These are phyloP conservation scores for Lophium mytilinum DNA, from an alignment of 495 filamentous ascomycete genomes.

Conservation along the genomic window DNA sequence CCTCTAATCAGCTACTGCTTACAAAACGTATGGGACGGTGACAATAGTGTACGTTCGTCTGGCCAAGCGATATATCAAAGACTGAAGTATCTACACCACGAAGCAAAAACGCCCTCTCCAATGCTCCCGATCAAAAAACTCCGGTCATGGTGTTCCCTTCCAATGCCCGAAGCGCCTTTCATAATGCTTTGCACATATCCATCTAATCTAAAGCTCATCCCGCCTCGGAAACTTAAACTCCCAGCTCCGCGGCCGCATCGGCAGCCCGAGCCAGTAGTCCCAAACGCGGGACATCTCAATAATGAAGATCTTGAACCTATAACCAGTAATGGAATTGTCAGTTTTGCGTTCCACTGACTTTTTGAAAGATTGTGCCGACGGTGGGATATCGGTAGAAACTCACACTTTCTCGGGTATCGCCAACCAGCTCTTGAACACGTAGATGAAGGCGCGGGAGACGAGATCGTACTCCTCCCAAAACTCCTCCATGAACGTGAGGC, in stretches of 20 bases:
- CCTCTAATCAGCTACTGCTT: too few relatives aligned
- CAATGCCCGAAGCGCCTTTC: too few relatives aligned
- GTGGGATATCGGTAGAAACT: conserved; percentile 35
- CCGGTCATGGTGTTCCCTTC: too few relatives aligned
- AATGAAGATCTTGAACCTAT: conserved; percentile 52
- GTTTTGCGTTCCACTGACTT: neutral
- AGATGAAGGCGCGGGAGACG: conserved; percentile 52
- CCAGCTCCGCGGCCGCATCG: conserved; percentile 63
- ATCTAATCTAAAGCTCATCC: conserved; percentile 52
- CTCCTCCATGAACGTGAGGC: conserved; percentile 45
- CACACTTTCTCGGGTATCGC: conserved; percentile 60
- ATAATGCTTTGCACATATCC: too few relatives aligned
- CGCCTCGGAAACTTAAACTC: conserved; percentile 45
- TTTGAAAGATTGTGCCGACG: neutral
- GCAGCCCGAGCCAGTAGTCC: conserved; percentile 72
- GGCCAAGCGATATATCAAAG: too few relatives aligned
- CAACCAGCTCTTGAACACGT: conserved; percentile 64
- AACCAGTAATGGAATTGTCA: conserved; percentile 1
- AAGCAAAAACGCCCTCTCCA: too few relatives aligned
- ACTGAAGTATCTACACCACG: too few relatives aligned
- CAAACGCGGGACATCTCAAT: conserved; percentile 57
- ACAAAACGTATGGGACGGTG: too few relatives aligned
- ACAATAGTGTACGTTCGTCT: too few relatives aligned
- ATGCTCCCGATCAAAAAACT: too few relatives aligned
- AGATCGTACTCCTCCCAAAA: conserved; percentile 55